These are phyloP conservation scores for Salix exigua DNA, from an alignment of 345 rosid species.

Conservation along the genomic window DNA sequence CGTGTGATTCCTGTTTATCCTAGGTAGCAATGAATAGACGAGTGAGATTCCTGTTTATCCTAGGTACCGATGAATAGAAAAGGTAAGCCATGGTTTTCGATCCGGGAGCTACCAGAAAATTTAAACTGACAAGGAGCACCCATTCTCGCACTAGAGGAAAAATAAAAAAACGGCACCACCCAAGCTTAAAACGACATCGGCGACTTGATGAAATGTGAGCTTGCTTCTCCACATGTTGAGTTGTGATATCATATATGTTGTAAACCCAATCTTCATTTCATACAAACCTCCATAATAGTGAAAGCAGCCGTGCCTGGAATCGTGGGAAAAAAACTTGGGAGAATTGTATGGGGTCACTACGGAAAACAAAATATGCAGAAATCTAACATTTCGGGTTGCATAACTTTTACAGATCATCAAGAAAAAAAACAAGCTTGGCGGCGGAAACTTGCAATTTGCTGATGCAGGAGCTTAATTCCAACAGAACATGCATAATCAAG, in stretches of 20 bases:
- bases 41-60: not conserved
- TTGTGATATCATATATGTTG: too few species aligned
- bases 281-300: too few species aligned
- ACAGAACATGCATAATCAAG: too few species aligned
- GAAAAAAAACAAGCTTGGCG: constrained; percentile 20
- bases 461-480: too few species aligned
- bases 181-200: not conserved
- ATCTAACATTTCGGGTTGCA: too few species aligned
- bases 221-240: too few species aligned
- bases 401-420: constrained; percentile 2
- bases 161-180: not conserved
- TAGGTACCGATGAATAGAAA: not conserved
- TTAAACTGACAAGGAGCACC: not conserved
- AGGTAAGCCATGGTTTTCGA: not conserved
- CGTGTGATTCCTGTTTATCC: not conserved
- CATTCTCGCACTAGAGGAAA: not conserved
- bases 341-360: too few species aligned
- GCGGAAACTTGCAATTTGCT: too few species aligned
- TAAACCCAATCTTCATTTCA: too few species aligned
- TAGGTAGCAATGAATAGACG: not conserved
- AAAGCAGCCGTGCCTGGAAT: too few species aligned
- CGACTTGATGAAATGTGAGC: not conserved
- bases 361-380: too few species aligned
- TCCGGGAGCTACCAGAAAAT: not conserved
- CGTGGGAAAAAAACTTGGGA: too few species aligned